Evolutionary conservation across 129 eudicot genomes (phyloP).

Genomic region (Lactuca sativa): DNA sequence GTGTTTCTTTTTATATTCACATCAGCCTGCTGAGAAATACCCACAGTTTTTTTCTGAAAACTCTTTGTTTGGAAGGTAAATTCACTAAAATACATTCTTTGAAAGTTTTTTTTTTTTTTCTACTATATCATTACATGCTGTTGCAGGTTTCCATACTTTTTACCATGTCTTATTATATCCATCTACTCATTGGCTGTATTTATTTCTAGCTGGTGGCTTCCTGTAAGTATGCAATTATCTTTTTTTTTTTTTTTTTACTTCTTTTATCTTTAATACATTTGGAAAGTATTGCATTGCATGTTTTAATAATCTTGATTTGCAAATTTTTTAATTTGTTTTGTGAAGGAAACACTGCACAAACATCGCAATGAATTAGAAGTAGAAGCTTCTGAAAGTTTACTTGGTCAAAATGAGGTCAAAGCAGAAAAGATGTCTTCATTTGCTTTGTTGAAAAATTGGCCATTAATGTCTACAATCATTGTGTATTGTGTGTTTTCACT

Average conservation of each 20-base stretch:
- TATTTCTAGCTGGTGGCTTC: constrained; percentile 37
- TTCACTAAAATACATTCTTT: neutral
- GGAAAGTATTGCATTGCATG: no score
- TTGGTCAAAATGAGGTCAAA: constrained; percentile 22
- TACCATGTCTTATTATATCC: constrained; percentile 27
- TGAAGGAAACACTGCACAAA: constrained; percentile 35
- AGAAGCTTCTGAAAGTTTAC: constrained; percentile 19
- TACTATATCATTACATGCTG: neutral
- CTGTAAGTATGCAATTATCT: constrained; percentile 25
- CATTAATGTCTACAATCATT: constrained; percentile 32
- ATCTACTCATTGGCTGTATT: constrained; percentile 28
- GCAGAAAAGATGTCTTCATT: constrained; percentile 14
- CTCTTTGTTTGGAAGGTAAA: constrained; percentile 42
- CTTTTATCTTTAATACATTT: constrained; percentile 1
- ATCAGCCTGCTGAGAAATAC: constrained; percentile 42
- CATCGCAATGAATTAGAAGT: constrained; percentile 19
- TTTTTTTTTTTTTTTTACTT: neutral
- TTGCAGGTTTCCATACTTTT: constrained; percentile 36
- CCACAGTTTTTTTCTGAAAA: constrained; percentile 27
- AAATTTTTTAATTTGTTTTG: constrained; percentile 2
- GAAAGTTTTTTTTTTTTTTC: neutral
- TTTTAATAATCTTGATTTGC: neutral
- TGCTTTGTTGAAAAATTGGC: constrained; percentile 30
- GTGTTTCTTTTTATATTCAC: neutral
- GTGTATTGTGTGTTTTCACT: constrained; percentile 33